phyloP scores from a whole-genome alignment of 2,329 filamentous ascomycete species.

The Ophiostoma himal-ulmi region DNA sequence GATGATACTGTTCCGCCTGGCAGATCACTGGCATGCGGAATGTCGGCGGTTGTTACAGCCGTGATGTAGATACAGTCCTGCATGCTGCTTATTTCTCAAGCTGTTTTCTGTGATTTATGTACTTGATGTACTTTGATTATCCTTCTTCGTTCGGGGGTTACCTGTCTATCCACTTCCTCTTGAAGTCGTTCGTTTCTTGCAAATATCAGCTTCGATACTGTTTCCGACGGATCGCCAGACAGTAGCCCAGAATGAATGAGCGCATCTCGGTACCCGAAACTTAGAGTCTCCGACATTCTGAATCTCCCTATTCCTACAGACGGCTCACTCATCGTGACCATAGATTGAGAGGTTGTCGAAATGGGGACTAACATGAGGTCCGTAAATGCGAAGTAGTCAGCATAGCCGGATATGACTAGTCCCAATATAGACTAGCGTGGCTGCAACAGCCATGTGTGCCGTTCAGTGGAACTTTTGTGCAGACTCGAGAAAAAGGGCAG shows the following conservation, averaged over 20 bases:
- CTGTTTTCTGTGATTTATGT: too few species aligned
- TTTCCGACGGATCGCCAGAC: not conserved
- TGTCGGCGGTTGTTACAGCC: not conserved
- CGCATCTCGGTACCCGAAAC: not conserved
- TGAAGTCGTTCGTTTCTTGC: too few species aligned
- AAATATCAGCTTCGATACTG: too few species aligned
- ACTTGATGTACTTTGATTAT: not conserved
- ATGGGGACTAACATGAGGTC: not conserved
- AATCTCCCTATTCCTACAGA: not conserved
- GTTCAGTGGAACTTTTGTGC: not conserved
- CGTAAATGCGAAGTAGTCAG: not conserved
- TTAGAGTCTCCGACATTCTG: not conserved
- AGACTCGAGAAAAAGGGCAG: not conserved
- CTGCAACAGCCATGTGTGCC: not conserved
- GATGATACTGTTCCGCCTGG: not conserved
- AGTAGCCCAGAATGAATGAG: not conserved
- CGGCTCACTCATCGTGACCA: not conserved
- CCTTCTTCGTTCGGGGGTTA: not conserved
- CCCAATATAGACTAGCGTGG: not conserved
- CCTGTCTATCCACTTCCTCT: not conserved
- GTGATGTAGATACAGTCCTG: not conserved
- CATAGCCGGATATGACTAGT: not conserved
- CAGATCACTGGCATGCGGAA: not conserved
- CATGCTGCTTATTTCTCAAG: too few species aligned
- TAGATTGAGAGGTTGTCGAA: not conserved